A percentile compares a stretch with the other conserved stretches of the same genome.
phyloP scores from a whole-genome alignment of 306 rosid species.

The Leucaena leucocephala region DNA sequence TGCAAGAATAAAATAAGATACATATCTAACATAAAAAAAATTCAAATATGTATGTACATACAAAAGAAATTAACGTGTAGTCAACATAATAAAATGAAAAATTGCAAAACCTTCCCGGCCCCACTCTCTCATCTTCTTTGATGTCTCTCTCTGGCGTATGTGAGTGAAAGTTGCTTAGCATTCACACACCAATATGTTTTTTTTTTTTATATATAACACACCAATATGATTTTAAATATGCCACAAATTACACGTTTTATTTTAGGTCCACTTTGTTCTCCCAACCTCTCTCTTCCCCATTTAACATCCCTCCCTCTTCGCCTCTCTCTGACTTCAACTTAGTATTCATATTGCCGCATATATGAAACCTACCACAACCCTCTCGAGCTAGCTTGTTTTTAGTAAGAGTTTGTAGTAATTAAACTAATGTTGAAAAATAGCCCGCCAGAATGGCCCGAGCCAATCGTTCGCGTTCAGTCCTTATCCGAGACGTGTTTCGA shows the following conservation, averaged over 20 bases:
- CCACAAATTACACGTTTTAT: conserved; percentile 43
- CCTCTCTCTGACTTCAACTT: no score
- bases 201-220: no score
- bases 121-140: background rate
- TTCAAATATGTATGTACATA: background rate
- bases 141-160: background rate
- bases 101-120: background rate
- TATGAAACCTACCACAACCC: background rate
- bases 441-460: conserved; percentile 82
- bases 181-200: conserved; percentile 8
- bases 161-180: background rate
- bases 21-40: background rate
- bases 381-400: background rate
- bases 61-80: background rate
- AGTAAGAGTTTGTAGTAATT: background rate
- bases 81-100: background rate
- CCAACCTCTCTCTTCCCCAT: background rate
- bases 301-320: conserved; percentile 3
- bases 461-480: conserved; percentile 81
- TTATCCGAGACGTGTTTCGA: conserved; percentile 54
- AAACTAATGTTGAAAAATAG: conserved; percentile 14
- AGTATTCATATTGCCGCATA: background rate
- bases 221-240: background rate
- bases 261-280: background rate
- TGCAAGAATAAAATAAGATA: background rate